Evolutionary conservation across 1,284 basidiomycete genomes (phyloP), one percentile per base, ranked within the genome.

Genomic region (Cryptococcus sp.): DNA sequence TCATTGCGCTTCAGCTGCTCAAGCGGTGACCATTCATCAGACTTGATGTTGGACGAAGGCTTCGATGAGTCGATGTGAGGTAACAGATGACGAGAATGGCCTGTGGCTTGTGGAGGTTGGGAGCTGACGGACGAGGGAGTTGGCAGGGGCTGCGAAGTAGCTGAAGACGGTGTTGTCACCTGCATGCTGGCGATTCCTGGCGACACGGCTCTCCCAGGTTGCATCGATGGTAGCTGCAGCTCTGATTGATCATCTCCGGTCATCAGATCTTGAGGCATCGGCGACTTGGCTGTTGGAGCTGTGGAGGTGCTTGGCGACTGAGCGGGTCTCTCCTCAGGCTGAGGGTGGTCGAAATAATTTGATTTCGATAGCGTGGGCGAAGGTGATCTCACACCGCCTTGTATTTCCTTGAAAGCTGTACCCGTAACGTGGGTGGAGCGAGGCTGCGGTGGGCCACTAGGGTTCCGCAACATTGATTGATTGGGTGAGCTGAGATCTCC

Each of bases 381-480:
- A 7, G 64, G 64, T 34, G 65, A 61, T 11, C 47, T 49, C 7
- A 50, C 26, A 17, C 22, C 57, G 20, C 38, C 49, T 20, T 44
- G 40, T 8, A 15, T 29, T 15, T 34, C 52, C 61, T 73, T 77
- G 64, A 79, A 79, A 13, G 76, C 76, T 3, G 77, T 77, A 3
- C 77, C 77, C 0, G 77, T 78, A 25, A 78, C 77, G 6, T 79
- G 73, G n/a, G 74, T 79, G 19, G 75, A 77, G 20, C 76, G 66
- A 20, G 76, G 69, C 56, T 72, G 68, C 43, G 66, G 65, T 16
- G 17, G 45, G 22, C 52, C 51, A 16, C 45, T 41, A 15, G 56
- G 40, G 11, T 61, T 23, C 37, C 22, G 34, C 15, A 46, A 55
- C n/a, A 39, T 52, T 8, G 56, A 49, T 50, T 54, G 47, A 38